phyloP scores from a whole-genome alignment of 2,329 filamentous ascomycete species.

The Pseudogymnoascus verrucosus region DNA sequence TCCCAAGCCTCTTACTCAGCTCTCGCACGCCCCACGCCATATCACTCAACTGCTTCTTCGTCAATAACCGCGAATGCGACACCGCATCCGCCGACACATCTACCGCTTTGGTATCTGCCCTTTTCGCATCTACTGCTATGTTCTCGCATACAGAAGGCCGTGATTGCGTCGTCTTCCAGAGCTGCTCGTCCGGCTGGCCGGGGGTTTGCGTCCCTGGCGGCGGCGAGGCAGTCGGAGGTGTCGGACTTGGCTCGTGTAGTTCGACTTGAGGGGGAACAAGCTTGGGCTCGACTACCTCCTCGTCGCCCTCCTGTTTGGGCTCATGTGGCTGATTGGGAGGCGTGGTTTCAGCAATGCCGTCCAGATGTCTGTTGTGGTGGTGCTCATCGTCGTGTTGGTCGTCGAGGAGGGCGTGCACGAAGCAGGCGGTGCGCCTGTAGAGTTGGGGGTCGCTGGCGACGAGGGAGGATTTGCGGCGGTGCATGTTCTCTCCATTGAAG shows the following conservation, averaged over 20 bases:
- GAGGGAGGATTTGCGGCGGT: constrained; percentile 60
- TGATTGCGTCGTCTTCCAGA: constrained; percentile 36
- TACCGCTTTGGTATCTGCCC: neutral
- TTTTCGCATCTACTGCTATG: neutral
- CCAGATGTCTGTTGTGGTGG: constrained; percentile 15
- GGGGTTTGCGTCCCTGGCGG: constrained; percentile 10
- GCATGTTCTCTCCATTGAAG: constrained; percentile 52
- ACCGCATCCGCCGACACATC: neutral
- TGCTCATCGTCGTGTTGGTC: constrained; percentile 32
- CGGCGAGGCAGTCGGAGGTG: neutral
- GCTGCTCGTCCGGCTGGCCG: constrained; percentile 49
- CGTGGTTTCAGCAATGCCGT: constrained; percentile 18
- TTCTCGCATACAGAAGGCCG: neutral
- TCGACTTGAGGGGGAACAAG: neutral
- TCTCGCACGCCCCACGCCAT: constrained; percentile 96
- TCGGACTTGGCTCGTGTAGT: neutral
- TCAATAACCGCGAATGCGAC: constrained; percentile 64
- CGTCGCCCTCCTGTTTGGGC: neutral
- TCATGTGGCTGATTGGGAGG: neutral
- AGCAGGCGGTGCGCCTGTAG: constrained; percentile 44
- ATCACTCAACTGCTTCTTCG: constrained; percentile 88
- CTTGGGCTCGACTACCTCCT: constrained; percentile 15
- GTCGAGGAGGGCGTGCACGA: constrained; percentile 59
- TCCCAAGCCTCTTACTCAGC: constrained; percentile 76
- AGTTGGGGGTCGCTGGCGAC: constrained; percentile 41